These are phyloP conservation scores for Nothophoma quercina DNA, from an alignment of 2,329 filamentous ascomycete genomes.

Conservation along the genomic window DNA sequence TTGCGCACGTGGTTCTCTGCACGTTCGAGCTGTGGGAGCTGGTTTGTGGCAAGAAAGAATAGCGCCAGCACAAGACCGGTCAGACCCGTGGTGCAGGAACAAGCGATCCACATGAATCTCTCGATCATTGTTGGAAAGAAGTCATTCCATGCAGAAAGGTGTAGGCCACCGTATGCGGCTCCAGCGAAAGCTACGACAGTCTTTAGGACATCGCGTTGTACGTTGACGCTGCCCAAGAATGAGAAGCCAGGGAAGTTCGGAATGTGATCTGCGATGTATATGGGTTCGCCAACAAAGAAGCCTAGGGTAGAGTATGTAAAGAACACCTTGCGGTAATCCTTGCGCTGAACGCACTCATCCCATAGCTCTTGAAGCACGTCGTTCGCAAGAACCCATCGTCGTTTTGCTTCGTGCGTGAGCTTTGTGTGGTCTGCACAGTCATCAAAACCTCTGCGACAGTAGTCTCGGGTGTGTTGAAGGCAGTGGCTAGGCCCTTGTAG, in stretches of 20 bases:
- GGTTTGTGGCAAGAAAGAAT: conserved; percentile 31
- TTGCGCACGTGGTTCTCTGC: conserved; percentile 29
- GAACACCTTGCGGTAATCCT: conserved; percentile 28
- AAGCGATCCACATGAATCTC: conserved; percentile 35
- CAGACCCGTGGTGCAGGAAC: conserved; percentile 31
- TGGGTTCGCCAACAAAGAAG: conserved; percentile 28
- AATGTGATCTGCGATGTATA: conserved; percentile 25
- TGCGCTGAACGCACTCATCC: conserved; percentile 22
- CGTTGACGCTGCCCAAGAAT: conserved; percentile 33
- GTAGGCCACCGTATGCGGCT: conserved; percentile 38
- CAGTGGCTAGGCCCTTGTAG: conserved; percentile 23
- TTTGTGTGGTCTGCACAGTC: conserved; percentile 24
- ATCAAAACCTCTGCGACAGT: conserved; percentile 28
- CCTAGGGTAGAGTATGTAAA: conserved; percentile 30
- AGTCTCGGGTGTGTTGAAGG: conserved; percentile 27
- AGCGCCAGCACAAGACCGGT: conserved; percentile 35
- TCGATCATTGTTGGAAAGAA: conserved; percentile 35
- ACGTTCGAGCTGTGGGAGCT: conserved; percentile 20
- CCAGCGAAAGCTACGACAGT: conserved; percentile 33
- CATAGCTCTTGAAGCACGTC: conserved; percentile 24
- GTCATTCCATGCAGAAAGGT: conserved; percentile 41
- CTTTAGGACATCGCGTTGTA: conserved; percentile 27
- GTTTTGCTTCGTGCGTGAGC: conserved; percentile 16
- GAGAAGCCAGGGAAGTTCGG: conserved; percentile 31
- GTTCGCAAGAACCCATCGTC: conserved; percentile 29